Evolutionary conservation across 495 filamentous ascomycete species (phyloP), one percentile per base, ranked within the genome.

Genomic region (Penicillium angulare): DNA sequence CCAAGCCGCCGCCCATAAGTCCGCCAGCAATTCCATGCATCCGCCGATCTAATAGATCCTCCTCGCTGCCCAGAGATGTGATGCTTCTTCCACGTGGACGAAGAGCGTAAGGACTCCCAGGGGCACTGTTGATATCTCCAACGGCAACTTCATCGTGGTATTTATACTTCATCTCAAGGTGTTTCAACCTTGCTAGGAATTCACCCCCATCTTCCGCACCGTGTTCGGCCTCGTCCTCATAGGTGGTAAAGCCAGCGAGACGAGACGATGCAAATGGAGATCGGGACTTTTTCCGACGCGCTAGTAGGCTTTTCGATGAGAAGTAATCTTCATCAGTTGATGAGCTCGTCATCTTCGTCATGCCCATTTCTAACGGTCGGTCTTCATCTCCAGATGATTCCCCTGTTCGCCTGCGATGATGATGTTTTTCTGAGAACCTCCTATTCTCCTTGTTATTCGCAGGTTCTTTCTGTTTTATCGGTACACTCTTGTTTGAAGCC

Each of bases 11-110:
- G n/a, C 89, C 87, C 69, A 89, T 91, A 74, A 97, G 73, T 8
- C 87, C 82, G 4, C 86, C 83, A 6, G 88, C 84, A 21, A 97
- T 65, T 5, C 88, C 89, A 59, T 87, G 82, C 92, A 97, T 97
- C 34, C 92, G 73, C 46, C 92, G 74, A 6, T 86, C 84, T 12
- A 97, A 65, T 47, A 97, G 62, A 74, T 96, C 90, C 52, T 95
- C 90, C 52, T 86, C 84, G 61, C 89, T 95, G 23, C 83, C 83
- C 24, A 96, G 69, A 65, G 86, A 89, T 5, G 86, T 81, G 45
- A 90, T 68, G 56, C 86, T 87, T 43, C 74, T 76, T 9, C 78
- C 76, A 26, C 78, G 56, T 5, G 60, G 51, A 29, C 67, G 63
- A 4, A 55, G 8, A 2, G 39, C 43, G 7, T 44, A 36, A 15